A percentile compares a stretch with the other conserved stretches of the same genome.
phyloP scores from a whole-genome alignment of 768 basidiomycete species.

The Boletus rubropictus region DNA sequence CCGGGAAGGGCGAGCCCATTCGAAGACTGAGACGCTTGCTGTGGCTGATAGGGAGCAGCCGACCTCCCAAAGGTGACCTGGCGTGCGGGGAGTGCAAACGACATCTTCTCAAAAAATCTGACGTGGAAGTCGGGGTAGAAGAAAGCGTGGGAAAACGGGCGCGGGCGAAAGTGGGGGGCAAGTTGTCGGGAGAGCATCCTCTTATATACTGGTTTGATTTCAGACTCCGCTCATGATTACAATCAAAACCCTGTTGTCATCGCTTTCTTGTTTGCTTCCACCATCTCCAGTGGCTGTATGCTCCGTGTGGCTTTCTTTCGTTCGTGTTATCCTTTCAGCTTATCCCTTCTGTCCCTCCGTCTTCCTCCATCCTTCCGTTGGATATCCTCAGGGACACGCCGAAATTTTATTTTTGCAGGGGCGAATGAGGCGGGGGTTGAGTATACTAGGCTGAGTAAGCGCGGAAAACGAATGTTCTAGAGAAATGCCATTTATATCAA shows the following conservation, averaged over 20 bases:
- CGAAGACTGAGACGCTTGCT: conserved; percentile 36
- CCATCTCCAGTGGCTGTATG: conserved; percentile 10
- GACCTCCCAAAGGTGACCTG: conserved; percentile 74
- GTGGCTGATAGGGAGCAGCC: conserved; percentile 41
- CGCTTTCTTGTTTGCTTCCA: conserved; percentile 25
- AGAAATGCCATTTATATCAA: conserved; percentile 15
- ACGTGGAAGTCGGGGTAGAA: conserved; percentile 20
- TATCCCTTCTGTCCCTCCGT: neutral
- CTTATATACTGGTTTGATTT: conserved; percentile 28
- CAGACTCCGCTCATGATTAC: conserved; percentile 29
- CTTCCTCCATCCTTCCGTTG: too few species aligned
- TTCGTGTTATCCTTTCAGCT: neutral
- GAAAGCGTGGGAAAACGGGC: conserved; percentile 26
- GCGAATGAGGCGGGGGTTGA: neutral
- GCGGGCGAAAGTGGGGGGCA: conserved; percentile 23
- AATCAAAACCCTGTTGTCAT: conserved; percentile 3
- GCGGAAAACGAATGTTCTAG: conserved; percentile 25
- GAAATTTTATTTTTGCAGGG: too few species aligned
- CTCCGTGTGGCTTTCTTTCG: conserved; percentile 7
- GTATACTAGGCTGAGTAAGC: neutral
- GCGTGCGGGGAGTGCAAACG: conserved; percentile 69
- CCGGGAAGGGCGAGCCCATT: conserved; percentile 57
- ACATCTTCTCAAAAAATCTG: conserved; percentile 30
- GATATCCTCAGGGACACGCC: too few species aligned
- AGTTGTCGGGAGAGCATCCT: conserved; percentile 7